Percentiles rank a stretch among this genome's conserved stretches.
Evolutionary conservation across 2,329 filamentous ascomycete genomes (phyloP).

Genomic region (Cercospora brassicicola): DNA sequence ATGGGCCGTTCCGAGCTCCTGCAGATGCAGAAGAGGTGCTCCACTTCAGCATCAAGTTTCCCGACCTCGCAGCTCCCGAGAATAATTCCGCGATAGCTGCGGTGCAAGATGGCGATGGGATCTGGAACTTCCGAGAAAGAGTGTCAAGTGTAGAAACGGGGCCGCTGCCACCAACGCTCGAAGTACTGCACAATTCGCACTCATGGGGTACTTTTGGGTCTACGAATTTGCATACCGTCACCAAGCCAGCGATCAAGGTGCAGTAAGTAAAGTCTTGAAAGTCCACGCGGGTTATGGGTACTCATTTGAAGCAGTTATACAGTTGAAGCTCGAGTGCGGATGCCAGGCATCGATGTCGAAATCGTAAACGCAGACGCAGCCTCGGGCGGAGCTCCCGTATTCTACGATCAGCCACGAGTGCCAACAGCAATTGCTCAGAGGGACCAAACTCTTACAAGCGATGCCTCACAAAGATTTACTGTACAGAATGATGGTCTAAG

Average conservation of each 20-base stretch:
- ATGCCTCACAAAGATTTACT: constrained; percentile 14
- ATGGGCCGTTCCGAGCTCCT: constrained; percentile 17
- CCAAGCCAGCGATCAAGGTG: constrained; percentile 2
- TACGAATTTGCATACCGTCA: constrained; percentile 6
- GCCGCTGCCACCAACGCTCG: constrained; percentile 15
- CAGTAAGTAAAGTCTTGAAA: background rate
- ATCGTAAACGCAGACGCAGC: constrained; percentile 7
- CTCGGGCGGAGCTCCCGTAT: constrained; percentile 2
- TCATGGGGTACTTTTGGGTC: constrained; percentile 1
- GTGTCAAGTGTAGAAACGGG: constrained; percentile 8
- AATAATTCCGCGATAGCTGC: constrained; percentile 12
- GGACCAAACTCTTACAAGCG: constrained; percentile 4
- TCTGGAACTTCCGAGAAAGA: constrained; percentile 13
- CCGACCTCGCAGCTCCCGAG: constrained; percentile 10
- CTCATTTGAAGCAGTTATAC: constrained; percentile 3
- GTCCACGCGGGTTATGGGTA: background rate
- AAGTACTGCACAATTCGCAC: background rate
- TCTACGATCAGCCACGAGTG: constrained; percentile 23
- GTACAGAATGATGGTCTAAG: constrained; percentile 15
- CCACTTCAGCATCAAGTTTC: constrained; percentile 19
- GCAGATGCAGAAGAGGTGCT: constrained; percentile 15
- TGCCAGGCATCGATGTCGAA: constrained; percentile 23
- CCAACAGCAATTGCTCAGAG: constrained; percentile 12
- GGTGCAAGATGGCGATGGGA: constrained; percentile 12
- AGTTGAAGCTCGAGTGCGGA: constrained; percentile 6